Base-by-base conservation (phyloP, 108 stramenopile species). In the Pseudonitzschia pungens region DNA sequence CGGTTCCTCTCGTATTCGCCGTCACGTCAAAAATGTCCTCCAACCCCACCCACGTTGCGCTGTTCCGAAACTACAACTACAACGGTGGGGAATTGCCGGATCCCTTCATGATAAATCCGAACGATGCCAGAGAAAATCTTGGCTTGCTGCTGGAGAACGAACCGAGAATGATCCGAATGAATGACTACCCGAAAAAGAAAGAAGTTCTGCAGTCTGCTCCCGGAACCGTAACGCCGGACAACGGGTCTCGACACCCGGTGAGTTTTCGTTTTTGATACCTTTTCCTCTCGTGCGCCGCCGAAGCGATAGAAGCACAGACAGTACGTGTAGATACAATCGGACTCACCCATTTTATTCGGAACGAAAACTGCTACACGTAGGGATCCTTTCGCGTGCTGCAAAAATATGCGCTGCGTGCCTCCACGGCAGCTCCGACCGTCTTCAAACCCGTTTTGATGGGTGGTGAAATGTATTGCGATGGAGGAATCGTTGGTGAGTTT, bases 31-130 rank as follows among this genome's bases (percentile, higher is more conserved):
- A 89, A 83, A 90, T 94, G 89, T 81, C 82, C 20, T 85, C 86
- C 21, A 90, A 82, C 15, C 92, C 92, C 0, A 90, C 85, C 28
- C 86, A 91, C 64, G 75, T 94, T 24, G 79, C 87, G 21, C 69
- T 94, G 12, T 85, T 94, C 50, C 83, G 92, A 65, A 94, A 94
- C 74, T 94, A 94, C 74, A 94, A 94, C 57, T 94, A 94, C 70
- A 83, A 81, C 48, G 84, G 87, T 40, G 87, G 87, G 36, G 93
- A 94, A 74, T 45, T 89, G 41, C 73, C 87, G 4, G 93, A 94
- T 80, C 83, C 84, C 29, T 90, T 94, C 71, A 71, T 72, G 14
- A 83, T 89, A 12, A 74, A 87, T 66, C 93, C 93, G 0, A 73
- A 86, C 12, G 81, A 83, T 21, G 90, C 93, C 26, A 62, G 89